phyloP scores from a whole-genome alignment of 352 stramenopile genomes.

The Paralagenidium karlingii region DNA sequence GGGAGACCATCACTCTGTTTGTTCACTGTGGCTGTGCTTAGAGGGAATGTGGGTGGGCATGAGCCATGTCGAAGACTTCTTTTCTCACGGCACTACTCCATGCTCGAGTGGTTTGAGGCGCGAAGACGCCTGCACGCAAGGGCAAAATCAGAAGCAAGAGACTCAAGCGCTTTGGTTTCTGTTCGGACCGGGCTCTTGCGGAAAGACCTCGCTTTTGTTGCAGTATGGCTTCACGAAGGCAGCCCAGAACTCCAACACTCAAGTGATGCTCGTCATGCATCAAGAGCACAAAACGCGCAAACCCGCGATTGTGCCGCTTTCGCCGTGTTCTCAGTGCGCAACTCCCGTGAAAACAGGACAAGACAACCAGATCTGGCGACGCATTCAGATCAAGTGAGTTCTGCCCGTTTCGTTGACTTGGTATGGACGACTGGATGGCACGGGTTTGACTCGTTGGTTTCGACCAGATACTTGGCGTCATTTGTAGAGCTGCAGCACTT shows the following conservation, averaged over 20 bases:
- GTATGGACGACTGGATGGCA: too few species aligned
- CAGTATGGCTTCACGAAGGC: conserved; percentile 42
- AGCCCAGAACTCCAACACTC: conserved; percentile 16
- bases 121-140: too few species aligned
- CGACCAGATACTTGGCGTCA: conserved; percentile 23
- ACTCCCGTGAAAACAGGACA: conserved; percentile 28
- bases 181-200: conserved; percentile 19
- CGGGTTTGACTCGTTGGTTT: background rate
- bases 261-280: conserved; percentile 35
- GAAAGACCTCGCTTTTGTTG: conserved; percentile 48
- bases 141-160: too few species aligned
- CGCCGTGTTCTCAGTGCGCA: conserved; percentile 22
- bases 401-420: background rate
- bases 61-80: too few species aligned
- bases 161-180: conserved; percentile 27
- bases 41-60: too few species aligned
- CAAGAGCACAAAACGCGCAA: conserved; percentile 1
- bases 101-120: too few species aligned
- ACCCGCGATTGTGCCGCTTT: conserved; percentile 21
- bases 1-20: too few species aligned
- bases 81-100: too few species aligned
- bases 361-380: conserved; percentile 26
- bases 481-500: conserved; percentile 41
- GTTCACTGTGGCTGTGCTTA: too few species aligned
- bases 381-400: conserved; percentile 52